Conservation (phyloP, 1,139 yeast species). For the Lodderomyces elongisporus region DNA sequence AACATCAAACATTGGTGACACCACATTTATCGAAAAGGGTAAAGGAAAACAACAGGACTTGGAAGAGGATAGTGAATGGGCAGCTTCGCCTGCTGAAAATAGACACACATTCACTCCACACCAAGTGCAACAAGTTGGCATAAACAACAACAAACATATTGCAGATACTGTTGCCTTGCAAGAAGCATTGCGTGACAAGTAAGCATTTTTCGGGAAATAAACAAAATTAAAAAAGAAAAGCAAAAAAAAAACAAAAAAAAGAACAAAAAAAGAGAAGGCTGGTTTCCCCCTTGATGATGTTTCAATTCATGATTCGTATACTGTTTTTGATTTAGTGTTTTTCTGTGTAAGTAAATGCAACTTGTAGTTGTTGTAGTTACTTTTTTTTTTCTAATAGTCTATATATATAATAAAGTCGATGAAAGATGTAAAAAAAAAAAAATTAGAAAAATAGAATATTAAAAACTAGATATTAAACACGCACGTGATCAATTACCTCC, state of each 20-base stretch:
- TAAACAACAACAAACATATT: slow-evolving; percentile 12
- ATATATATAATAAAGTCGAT: no score
- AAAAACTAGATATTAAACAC: no score
- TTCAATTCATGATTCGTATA: no score
- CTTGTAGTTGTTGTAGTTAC: no score
- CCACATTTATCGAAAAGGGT: slow-evolving; percentile 6
- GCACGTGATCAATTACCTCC: no score
- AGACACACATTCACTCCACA: slow-evolving; percentile 4
- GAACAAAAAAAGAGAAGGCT: no score
- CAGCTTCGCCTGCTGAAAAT: slow-evolving; percentile 7
- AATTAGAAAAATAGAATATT: no score
- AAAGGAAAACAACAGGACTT: slow-evolving; percentile 12
- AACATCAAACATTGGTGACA: slow-evolving; percentile 16
- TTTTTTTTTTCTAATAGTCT: no score
- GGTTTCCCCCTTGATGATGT: no score
- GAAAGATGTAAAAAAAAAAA: no score
- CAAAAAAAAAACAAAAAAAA: slow-evolving; percentile 1
- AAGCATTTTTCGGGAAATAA: background rate
- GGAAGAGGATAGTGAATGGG: slow-evolving; percentile 21
- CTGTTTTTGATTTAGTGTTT: no score
- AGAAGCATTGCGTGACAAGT: slow-evolving; percentile 20
- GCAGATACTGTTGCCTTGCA: slow-evolving; percentile 26
- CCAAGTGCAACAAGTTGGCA: slow-evolving; percentile 4
- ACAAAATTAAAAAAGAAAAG: background rate
- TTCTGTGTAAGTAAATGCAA: no score